A percentile compares a stretch with the other conserved stretches of the same genome.
Evolutionary conservation across 2,329 filamentous ascomycete species (phyloP).

Genomic region (Paecilomyces sp.): DNA sequence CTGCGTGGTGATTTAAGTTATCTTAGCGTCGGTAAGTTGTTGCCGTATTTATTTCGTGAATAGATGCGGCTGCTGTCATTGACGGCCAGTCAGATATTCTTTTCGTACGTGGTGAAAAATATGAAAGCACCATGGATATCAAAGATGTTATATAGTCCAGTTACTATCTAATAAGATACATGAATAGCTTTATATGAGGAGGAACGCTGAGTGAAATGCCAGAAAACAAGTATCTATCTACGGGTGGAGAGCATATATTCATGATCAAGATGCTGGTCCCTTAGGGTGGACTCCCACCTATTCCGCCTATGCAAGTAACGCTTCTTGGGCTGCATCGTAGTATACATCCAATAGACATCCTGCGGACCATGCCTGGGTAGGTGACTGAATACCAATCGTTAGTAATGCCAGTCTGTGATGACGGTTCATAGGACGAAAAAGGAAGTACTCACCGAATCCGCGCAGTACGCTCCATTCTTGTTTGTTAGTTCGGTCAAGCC

Average conservation of each 20-base stretch:
- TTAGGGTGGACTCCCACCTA: neutral
- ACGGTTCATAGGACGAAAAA: constrained; percentile 1
- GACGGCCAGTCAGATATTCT: neutral
- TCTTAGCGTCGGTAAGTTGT: no score
- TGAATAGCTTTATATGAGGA: neutral
- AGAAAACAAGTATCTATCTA: neutral
- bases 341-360: constrained; percentile 93
- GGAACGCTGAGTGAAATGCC: neutral
- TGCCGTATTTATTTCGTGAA: neutral
- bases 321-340: constrained; percentile 66
- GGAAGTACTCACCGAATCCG: constrained; percentile 65
- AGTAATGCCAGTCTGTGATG: neutral
- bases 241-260: neutral
- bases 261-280: neutral
- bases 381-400: constrained; percentile 51
- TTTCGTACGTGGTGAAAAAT: no score
- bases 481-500: constrained; percentile 91
- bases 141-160: neutral
- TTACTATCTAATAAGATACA: neutral
- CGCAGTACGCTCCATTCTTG: constrained; percentile 74
- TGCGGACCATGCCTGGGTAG: constrained; percentile 94
- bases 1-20: no score
- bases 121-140: no score
- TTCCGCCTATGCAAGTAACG: neutral
- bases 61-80: neutral